Base-by-base conservation (phyloP, 768 basidiomycete species). In the Phlebiopsis gigantea region DNA sequence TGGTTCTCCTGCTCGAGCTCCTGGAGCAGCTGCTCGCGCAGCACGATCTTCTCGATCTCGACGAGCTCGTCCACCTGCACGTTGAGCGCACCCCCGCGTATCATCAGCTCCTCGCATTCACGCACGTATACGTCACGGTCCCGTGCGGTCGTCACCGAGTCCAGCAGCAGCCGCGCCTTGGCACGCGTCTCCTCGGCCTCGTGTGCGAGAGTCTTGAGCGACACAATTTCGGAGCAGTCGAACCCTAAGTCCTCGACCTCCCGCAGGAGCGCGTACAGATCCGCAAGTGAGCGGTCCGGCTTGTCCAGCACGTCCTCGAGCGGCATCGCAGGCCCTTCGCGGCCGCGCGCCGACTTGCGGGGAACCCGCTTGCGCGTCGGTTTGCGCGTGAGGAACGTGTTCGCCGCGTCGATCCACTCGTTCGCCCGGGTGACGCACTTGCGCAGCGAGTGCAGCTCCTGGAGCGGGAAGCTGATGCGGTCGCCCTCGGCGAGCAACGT, bases 401-500 rank as follows among this genome's bases (percentile, higher is more conserved):
- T 90, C 29, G 90, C 89, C 8, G 83, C 77, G 57, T 93, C 91
- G n/a, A 93, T 76, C 93, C 93, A 95, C 64, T 88, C 87, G 61
- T 85, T 91, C 19, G 89, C 93, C 59, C 83, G 79, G 44, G 69
- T 80, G 52, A 98, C 90, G 65, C 90, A 90, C 70, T 84, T 89
- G 45, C 87, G 81, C 34, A 98, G 79, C 46, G 80, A 73, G 26
- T 73, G 70, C 55, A 94, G 76, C 69, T 95, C 91, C 1, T 83
- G 77, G 14, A 95, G 79, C 29, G 79, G 76, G 66, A 83, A 83
- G 56, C 81, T 86, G 69, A 95, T 90, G 54, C 88, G 88, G 62
- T 97, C 93, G 14, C 89, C 95, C 69, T 97, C 95, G 0, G 88
- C 82, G 24, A 93, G 77, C n/a, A 94, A 73, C 7, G 89, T 84